Conservation (phyloP, 1,284 basidiomycete genomes). For the Microbotryomycetes sp. region DNA sequence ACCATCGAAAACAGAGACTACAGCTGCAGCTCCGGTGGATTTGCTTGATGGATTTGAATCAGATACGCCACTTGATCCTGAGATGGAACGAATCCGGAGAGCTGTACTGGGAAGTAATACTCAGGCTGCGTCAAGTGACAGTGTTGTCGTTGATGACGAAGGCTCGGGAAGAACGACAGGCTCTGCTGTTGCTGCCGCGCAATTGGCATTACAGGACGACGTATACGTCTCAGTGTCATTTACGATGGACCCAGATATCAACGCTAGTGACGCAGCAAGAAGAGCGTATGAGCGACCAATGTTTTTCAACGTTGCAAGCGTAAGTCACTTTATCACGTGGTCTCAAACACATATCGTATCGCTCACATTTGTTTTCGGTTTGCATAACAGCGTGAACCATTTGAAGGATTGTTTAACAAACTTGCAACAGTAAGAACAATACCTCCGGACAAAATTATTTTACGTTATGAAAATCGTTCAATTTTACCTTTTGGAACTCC, state of each 20-base stretch:
- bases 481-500: neutral
- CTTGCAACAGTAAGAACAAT: neutral
- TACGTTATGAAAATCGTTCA: neutral
- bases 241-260: neutral
- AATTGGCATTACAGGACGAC: too few species aligned
- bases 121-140: neutral
- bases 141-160: neutral
- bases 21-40: too few species aligned
- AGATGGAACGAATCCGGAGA: neutral
- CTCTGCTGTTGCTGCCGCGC: too few species aligned
- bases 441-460: neutral
- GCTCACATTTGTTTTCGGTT: too few species aligned
- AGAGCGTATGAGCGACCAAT: neutral
- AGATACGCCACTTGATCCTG: neutral
- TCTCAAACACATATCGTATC: too few species aligned
- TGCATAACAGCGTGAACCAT: neutral
- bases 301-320: neutral
- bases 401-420: neutral
- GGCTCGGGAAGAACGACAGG: too few species aligned
- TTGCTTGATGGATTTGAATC: neutral
- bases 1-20: too few species aligned
- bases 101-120: neutral
- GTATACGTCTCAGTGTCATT: neutral
- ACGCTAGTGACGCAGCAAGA: neutral
- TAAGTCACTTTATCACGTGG: too few species aligned